A percentile compares a stretch with the other conserved stretches of the same genome.
Evolutionary conservation across 106 monocot species (phyloP).

Genomic region (Cymbidium sinense): DNA sequence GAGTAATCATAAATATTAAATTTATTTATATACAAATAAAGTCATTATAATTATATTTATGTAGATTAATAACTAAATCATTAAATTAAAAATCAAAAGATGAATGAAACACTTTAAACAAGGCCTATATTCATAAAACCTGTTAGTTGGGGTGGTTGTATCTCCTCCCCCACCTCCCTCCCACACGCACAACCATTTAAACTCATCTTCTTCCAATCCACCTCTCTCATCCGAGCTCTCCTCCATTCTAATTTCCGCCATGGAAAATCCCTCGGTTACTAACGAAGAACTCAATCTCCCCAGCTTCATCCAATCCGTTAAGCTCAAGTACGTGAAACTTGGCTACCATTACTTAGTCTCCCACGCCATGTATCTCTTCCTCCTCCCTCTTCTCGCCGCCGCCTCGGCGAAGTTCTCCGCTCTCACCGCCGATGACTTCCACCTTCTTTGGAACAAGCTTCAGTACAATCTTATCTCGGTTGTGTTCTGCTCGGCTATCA

Average conservation of each 20-base stretch:
- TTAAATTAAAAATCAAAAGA: too few relatives aligned
- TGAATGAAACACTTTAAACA: too few relatives aligned
- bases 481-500: constrained; percentile 9
- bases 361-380: constrained; percentile 24
- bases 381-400: constrained; percentile 15
- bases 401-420: constrained; percentile 18
- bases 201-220: neutral
- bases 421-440: constrained; percentile 15
- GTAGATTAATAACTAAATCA: too few relatives aligned
- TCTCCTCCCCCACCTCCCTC: constrained; percentile 1
- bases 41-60: too few relatives aligned
- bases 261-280: neutral
- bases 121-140: neutral
- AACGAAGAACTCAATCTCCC: neutral
- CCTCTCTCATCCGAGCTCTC: neutral
- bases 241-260: neutral
- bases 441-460: constrained; percentile 18
- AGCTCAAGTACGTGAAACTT: constrained; percentile 32
- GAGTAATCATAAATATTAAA: too few relatives aligned
- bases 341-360: constrained; percentile 38
- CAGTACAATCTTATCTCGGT: constrained; percentile 22
- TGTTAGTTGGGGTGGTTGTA: constrained; percentile 10
- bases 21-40: too few relatives aligned
- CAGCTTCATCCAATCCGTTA: constrained; percentile 17
- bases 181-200: neutral